These are phyloP conservation scores for Hypomontagnella monticulosa DNA, from an alignment of 495 filamentous ascomycete species.

Conservation along the genomic window DNA sequence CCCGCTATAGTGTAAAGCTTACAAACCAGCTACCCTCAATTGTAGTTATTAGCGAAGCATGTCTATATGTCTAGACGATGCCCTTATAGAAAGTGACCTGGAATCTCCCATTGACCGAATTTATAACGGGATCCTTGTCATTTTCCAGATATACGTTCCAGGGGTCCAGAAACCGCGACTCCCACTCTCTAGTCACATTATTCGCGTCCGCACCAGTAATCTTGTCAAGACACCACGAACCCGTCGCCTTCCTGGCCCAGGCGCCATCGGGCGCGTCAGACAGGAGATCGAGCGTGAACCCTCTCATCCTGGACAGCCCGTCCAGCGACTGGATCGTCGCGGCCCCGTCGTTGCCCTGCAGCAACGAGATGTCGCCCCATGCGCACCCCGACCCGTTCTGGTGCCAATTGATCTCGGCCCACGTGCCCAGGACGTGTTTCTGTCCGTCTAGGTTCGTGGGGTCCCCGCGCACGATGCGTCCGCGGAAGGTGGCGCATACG, in stretches of 20 bases:
- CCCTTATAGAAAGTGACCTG: slow-evolving; percentile 32
- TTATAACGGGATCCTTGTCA: slow-evolving; percentile 31
- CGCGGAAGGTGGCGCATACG: slow-evolving; percentile 29
- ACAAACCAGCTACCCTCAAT: background rate
- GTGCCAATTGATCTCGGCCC: slow-evolving; percentile 36
- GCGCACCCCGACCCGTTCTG: slow-evolving; percentile 23
- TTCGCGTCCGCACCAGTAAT: slow-evolving; percentile 30
- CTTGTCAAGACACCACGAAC: slow-evolving; percentile 36
- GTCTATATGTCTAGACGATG: slow-evolving; percentile 13
- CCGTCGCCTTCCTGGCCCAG: slow-evolving; percentile 26
- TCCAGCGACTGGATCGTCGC: slow-evolving; percentile 31
- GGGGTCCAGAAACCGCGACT: slow-evolving; percentile 21
- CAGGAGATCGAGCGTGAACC: slow-evolving; percentile 28
- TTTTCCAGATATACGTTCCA: slow-evolving; percentile 25
- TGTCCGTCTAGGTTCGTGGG: slow-evolving; percentile 13
- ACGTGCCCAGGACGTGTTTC: slow-evolving; percentile 31
- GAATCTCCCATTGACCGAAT: slow-evolving; percentile 34
- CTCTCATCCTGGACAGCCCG: slow-evolving; percentile 16
- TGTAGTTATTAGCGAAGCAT: slow-evolving; percentile 1
- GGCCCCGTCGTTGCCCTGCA: slow-evolving; percentile 34
- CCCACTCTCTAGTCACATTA: slow-evolving; percentile 26
- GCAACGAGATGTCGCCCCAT: slow-evolving; percentile 35
- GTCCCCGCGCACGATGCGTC: slow-evolving; percentile 28
- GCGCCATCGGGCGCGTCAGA: slow-evolving; percentile 14
- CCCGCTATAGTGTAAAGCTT: no score